Percentiles rank a stretch among this genome's conserved stretches.
Evolutionary conservation across 805 yeast species (phyloP).

Genomic region (Soucietia sequanensis): DNA sequence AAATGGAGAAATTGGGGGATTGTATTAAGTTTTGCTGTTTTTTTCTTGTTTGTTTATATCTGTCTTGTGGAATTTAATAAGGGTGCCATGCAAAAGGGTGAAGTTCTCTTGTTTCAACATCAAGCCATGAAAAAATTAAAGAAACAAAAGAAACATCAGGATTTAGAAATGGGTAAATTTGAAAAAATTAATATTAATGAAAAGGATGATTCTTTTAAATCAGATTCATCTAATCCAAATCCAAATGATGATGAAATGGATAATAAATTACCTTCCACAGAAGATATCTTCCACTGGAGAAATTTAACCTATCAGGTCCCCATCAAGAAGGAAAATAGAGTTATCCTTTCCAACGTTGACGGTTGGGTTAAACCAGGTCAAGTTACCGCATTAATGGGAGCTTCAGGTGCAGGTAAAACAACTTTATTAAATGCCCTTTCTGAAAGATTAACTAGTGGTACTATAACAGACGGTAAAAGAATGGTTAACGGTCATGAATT

Average conservation of each 20-base stretch:
- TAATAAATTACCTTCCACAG: too few species aligned
- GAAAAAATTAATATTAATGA: not conserved
- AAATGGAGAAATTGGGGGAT: slow-evolving; percentile 65
- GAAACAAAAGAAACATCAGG: not conserved
- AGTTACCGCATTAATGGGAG: slow-evolving; percentile 69
- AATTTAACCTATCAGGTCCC: slow-evolving; percentile 69
- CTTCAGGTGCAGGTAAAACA: slow-evolving; percentile 48
- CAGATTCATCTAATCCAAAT: slow-evolving; percentile 21
- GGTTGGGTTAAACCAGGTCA: slow-evolving; percentile 87
- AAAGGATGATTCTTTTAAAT: slow-evolving; percentile 4
- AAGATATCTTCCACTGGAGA: slow-evolving; percentile 80
- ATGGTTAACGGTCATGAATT: slow-evolving; percentile 27
- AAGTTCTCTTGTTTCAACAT: slow-evolving; percentile 58
- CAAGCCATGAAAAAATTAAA: slow-evolving; percentile 43
- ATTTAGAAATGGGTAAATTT: slow-evolving; percentile 1
- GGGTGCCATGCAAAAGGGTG: slow-evolving; percentile 71
- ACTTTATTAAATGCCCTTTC: slow-evolving; percentile 42
- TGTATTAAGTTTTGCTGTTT: slow-evolving; percentile 49
- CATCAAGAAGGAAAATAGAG: slow-evolving; percentile 58
- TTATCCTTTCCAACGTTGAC: slow-evolving; percentile 63
- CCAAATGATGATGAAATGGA: slow-evolving; percentile 23
- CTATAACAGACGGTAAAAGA: slow-evolving; percentile 32
- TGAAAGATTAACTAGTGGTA: slow-evolving; percentile 19
- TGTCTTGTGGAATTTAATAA: slow-evolving; percentile 54
- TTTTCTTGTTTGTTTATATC: slow-evolving; percentile 56